A percentile compares a stretch with the other conserved stretches of the same genome.
These are phyloP conservation scores for Acanthamoeba sp. DNA, from an alignment of 208 protist species.

Conservation along the genomic window DNA sequence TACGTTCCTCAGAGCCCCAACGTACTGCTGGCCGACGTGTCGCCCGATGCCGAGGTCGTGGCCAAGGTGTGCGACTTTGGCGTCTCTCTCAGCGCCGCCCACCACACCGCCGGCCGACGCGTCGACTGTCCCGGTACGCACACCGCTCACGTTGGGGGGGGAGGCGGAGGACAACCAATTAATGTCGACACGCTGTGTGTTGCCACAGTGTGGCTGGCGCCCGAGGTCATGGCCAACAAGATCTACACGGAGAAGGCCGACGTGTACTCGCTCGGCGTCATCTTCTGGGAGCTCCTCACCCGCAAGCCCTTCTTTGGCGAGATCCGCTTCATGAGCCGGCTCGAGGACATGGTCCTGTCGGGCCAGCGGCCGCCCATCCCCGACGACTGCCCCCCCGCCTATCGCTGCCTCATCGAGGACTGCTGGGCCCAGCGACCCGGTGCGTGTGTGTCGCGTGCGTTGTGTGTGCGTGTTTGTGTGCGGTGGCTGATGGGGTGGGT, in stretches of 20 bases:
- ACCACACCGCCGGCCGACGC: not conserved
- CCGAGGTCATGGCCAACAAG: slow-evolving; percentile 17
- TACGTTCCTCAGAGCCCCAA: slow-evolving; percentile 75
- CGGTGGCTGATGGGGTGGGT: too few relatives aligned
- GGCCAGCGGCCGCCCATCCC: not conserved
- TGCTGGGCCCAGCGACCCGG: not conserved
- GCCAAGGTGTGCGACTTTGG: slow-evolving; percentile 71
- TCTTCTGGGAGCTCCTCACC: slow-evolving; percentile 43
- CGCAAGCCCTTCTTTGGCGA: not conserved
- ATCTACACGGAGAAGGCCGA: slow-evolving; percentile 33
- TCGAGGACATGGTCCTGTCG: not conserved
- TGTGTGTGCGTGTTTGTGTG: too few relatives aligned
- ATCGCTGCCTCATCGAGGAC: not conserved
- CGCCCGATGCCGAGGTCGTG: not conserved
- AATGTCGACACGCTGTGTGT: too few relatives aligned
- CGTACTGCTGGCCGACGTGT: slow-evolving; percentile 30
- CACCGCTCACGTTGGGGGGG: too few relatives aligned
- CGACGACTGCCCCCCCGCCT: not conserved
- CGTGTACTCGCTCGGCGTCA: slow-evolving; percentile 22
- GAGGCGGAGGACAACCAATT: too few relatives aligned
- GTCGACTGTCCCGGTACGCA: slow-evolving; percentile 69
- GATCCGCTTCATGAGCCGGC: slow-evolving; percentile 51
- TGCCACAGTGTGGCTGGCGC: slow-evolving; percentile 62
- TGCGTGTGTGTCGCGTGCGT: not conserved
- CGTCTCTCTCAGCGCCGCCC: not conserved